A percentile compares a stretch with the other conserved stretches of the same genome.
phyloP scores from a whole-genome alignment of 2,329 filamentous ascomycete genomes.

The Ophiocordyceps camponoti-leonardi region DNA sequence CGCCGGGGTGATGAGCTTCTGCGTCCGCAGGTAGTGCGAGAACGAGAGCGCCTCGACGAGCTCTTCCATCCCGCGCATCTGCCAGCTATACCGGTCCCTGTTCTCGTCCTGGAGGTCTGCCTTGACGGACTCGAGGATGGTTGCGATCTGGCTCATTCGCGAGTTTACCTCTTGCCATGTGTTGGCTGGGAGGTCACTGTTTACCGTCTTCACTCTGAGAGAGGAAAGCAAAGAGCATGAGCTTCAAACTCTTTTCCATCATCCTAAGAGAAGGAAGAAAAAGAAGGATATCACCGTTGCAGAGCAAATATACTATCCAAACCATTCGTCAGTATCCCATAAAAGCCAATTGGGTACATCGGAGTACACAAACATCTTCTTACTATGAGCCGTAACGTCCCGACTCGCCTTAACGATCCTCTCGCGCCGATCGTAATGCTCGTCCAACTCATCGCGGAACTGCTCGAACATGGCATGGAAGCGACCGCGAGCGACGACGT shows the following conservation, averaged over 20 bases:
- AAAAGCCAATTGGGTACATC: too few relatives aligned
- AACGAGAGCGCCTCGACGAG: slow-evolving; percentile 87
- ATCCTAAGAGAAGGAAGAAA: too few relatives aligned
- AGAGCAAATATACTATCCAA: slow-evolving; percentile 19
- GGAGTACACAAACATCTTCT: slow-evolving; percentile 62
- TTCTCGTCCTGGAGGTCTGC: slow-evolving; percentile 65
- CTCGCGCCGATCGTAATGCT: slow-evolving; percentile 86
- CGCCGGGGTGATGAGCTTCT: slow-evolving; percentile 52
- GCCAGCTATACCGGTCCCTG: slow-evolving; percentile 61
- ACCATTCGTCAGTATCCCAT: neutral
- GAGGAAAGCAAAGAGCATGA: slow-evolving; percentile 27
- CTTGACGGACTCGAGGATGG: slow-evolving; percentile 49
- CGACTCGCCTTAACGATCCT: slow-evolving; percentile 78
- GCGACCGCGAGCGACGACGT: slow-evolving; percentile 18
- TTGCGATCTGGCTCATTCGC: slow-evolving; percentile 53
- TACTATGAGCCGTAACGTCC: slow-evolving; percentile 85
- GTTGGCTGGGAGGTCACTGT: slow-evolving; percentile 44
- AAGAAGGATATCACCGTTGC: slow-evolving; percentile 15
- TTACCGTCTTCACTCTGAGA: slow-evolving; percentile 28
- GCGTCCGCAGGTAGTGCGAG: slow-evolving; percentile 66
- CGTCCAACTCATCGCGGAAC: slow-evolving; percentile 77
- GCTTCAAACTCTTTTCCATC: neutral
- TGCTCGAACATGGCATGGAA: slow-evolving; percentile 65
- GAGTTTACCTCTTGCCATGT: slow-evolving; percentile 54
- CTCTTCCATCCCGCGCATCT: slow-evolving; percentile 81